These are phyloP conservation scores for Saccharomyces hybrid DNA, from an alignment of 1,139 yeast species.

Conservation along the genomic window DNA sequence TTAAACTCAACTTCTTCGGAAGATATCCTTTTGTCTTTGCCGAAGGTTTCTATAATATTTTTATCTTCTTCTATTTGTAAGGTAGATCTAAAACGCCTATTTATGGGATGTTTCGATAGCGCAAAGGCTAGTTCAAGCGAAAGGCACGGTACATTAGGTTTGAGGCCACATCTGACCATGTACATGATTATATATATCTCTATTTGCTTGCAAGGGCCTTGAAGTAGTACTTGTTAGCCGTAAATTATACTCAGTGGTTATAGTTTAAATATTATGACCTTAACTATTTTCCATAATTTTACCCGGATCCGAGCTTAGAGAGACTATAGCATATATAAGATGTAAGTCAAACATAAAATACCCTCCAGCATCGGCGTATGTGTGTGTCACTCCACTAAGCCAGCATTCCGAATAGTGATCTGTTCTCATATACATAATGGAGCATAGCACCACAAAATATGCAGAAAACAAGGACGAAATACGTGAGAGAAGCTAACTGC, in stretches of 20 bases:
- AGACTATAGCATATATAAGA: neutral
- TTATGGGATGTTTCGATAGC: neutral
- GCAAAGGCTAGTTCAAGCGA: neutral
- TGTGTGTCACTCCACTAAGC: neutral
- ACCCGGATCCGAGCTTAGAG: neutral
- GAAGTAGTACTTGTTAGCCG: neutral
- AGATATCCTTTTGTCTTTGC: neutral
- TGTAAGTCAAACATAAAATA: neutral
- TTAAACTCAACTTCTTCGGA: constrained; percentile 2
- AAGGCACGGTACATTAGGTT: neutral
- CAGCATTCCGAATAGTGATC: neutral
- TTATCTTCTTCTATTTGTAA: neutral
- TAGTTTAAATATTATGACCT: neutral
- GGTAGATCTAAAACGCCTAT: neutral
- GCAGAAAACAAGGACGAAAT: neutral
- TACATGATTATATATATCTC: neutral
- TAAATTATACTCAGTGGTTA: neutral
- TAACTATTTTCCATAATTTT: neutral
- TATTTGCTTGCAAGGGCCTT: neutral
- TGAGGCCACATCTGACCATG: neutral
- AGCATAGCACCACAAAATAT: neutral
- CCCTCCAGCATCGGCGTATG: neutral
- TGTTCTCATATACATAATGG: neutral
- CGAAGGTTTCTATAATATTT: neutral
- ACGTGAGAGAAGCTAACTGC: neutral